Base-by-base conservation (phyloP, 192 early-diverging fungal genomes). In the Entophlyctis helioformis region DNA sequence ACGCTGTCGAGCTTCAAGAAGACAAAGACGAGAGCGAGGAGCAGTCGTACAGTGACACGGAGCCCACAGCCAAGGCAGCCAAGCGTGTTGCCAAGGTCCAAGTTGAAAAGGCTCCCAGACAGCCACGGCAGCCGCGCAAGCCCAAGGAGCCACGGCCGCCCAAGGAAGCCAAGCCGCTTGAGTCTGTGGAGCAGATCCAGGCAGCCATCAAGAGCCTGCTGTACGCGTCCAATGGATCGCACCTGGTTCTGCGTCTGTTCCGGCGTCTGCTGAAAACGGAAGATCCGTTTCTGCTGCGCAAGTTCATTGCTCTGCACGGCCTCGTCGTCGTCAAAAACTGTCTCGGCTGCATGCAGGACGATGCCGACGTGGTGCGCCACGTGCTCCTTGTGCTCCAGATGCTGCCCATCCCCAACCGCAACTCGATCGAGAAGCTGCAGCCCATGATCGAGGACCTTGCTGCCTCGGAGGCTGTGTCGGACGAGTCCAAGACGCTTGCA, bases 341-440 rank as follows among this genome's bases (percentile, higher is more conserved):
- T 82, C 56, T 89, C 21, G 58, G 64, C 34, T 56, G 69, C 44
- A 40, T 38, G 29, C 28, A 26, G 13, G 8, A 67, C 36, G 59
- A 64, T 31, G 72, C 83, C 36, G 56, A 63, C 1, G 69, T 78
- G 12, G 16, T 51, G 22, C 25, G 12, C 39, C 27, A 69, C 56
- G 53, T 60, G 18, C 29, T 77, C 31, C 50, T 41, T 19, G 78
- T 89, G 11, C 54, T 96, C 27, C 71, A 76, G 2, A 69, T 67
- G 19, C 69, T 96, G 38, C 92, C 92, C 9, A 72, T 91, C 10
- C 54, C 82, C 6, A 81, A 85, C 7, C 60, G 80, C 24, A 91
- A 96, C 57, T 68, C 80, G 2, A 72, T 93, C 18, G 77, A n/a
- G n/a, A n/a, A n/a, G n/a, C n/a, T n/a, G n/a, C n/a, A n/a, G n/a